phyloP scores from a whole-genome alignment of 2,329 filamentous ascomycete species.

The Cercospora janseana region DNA sequence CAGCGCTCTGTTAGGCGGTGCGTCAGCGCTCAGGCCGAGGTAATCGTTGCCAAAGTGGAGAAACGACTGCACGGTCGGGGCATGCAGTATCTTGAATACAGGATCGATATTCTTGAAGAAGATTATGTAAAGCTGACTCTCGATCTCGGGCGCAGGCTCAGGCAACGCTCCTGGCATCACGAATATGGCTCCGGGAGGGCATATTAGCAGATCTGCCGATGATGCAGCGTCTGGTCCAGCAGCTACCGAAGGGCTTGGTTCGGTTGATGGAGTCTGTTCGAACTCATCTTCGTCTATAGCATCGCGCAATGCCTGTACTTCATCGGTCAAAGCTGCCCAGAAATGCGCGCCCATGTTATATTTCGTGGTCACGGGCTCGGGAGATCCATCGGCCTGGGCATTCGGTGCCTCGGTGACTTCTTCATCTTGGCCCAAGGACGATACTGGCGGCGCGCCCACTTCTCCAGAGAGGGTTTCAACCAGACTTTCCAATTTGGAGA shows the following conservation, averaged over 20 bases:
- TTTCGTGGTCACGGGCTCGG: constrained; percentile 22
- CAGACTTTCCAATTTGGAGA: constrained; percentile 24
- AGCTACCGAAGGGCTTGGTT: neutral
- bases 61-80: constrained; percentile 30
- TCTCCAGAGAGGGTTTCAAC: constrained; percentile 27
- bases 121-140: constrained; percentile 23
- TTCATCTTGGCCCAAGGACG: neutral
- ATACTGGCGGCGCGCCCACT: neutral
- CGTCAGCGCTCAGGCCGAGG: constrained; percentile 26
- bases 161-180: constrained; percentile 34
- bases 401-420: neutral
- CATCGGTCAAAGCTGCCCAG: constrained; percentile 34
- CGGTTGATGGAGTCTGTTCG: neutral
- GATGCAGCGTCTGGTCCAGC: neutral
- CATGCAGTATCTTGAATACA: constrained; percentile 34
- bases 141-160: constrained; percentile 26
- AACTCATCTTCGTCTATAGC: constrained; percentile 33
- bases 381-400: neutral
- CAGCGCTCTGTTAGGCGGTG: constrained; percentile 30
- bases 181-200: constrained; percentile 32
- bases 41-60: constrained; percentile 29
- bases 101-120: constrained; percentile 35
- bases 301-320: constrained; percentile 36
- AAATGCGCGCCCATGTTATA: constrained; percentile 35
- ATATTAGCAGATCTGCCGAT: constrained; percentile 31